phyloP scores from a whole-genome alignment of 306 rosid species.

The Citrullus mucosospermus region DNA sequence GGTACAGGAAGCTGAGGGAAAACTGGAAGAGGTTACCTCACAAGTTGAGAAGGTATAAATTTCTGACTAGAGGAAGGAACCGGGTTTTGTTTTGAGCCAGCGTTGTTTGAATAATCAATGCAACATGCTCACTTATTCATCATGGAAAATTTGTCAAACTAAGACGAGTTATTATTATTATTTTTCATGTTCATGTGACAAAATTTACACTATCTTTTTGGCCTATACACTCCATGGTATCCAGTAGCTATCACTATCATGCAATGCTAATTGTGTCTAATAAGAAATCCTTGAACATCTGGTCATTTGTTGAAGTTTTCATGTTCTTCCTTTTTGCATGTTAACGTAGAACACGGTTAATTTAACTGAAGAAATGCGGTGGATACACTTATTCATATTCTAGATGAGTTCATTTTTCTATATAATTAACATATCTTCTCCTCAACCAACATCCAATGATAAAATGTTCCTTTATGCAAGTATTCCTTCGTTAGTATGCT shows the following conservation, averaged over 20 bases:
- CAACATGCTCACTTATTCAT: not conserved
- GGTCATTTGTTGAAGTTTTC: not conserved
- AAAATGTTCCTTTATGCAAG: not conserved
- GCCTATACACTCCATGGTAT: not conserved
- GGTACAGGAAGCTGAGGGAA: conserved; percentile 48
- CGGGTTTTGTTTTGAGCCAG: not conserved
- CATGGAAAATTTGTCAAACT: not conserved
- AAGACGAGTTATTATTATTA: not conserved
- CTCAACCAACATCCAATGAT: not conserved
- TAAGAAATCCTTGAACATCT: not conserved
- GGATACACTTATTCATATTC: not conserved
- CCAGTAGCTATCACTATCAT: not conserved
- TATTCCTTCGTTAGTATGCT: not conserved
- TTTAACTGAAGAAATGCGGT: not conserved
- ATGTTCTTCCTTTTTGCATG: not conserved
- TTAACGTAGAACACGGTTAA: not conserved
- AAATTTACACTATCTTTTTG: not conserved
- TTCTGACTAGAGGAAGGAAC: not conserved
- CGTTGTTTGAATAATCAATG: not conserved
- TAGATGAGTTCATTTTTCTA: not conserved
- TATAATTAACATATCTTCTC: not conserved
- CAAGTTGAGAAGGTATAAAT: conserved; percentile 47
- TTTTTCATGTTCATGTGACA: not conserved
- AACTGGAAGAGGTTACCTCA: conserved; percentile 29
- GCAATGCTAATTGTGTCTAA: not conserved